A percentile compares a stretch with the other conserved stretches of the same genome.
Evolutionary conservation across 2,329 filamentous ascomycete species (phyloP).

Genomic region (Pseudopithomyces chartarum): DNA sequence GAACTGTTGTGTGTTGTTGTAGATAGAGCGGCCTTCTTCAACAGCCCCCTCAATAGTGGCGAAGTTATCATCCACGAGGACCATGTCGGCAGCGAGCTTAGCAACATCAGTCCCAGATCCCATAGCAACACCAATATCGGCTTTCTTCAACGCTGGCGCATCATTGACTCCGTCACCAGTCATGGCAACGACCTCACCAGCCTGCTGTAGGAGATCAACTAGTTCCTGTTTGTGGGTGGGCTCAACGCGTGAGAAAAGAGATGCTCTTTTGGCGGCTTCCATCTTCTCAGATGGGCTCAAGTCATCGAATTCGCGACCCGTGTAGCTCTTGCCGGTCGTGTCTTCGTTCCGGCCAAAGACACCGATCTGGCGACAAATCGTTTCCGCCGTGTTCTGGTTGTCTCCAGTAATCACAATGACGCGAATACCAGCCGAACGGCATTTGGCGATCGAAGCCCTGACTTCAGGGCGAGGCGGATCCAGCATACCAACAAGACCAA

Average conservation of each 20-base stretch:
- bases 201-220: slow-evolving; percentile 91
- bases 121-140: slow-evolving; percentile 99
- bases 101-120: slow-evolving; percentile 96
- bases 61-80: slow-evolving; percentile 98
- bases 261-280: slow-evolving; percentile 81
- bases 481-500: slow-evolving; percentile 94
- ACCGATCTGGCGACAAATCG: slow-evolving; percentile 96
- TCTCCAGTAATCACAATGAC: slow-evolving; percentile 98
- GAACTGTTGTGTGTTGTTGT: slow-evolving; percentile 99
- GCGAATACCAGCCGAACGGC: slow-evolving; percentile 89
- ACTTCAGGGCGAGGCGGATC: slow-evolving; percentile 96
- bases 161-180: slow-evolving; percentile 99
- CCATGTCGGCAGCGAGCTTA: slow-evolving; percentile 97
- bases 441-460: slow-evolving; percentile 81
- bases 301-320: slow-evolving; percentile 91
- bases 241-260: slow-evolving; percentile 94
- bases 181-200: slow-evolving; percentile 97
- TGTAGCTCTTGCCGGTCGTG: slow-evolving; percentile 89
- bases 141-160: slow-evolving; percentile 95
- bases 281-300: slow-evolving; percentile 79
- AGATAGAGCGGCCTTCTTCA: slow-evolving; percentile 96
- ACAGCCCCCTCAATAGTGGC: slow-evolving; percentile 95
- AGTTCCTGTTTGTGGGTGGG: slow-evolving; percentile 97
- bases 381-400: slow-evolving; percentile 96
- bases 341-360: slow-evolving; percentile 84